These are phyloP conservation scores for Salvia rosmarinus DNA, from an alignment of 257 asterid species.

Conservation along the genomic window DNA sequence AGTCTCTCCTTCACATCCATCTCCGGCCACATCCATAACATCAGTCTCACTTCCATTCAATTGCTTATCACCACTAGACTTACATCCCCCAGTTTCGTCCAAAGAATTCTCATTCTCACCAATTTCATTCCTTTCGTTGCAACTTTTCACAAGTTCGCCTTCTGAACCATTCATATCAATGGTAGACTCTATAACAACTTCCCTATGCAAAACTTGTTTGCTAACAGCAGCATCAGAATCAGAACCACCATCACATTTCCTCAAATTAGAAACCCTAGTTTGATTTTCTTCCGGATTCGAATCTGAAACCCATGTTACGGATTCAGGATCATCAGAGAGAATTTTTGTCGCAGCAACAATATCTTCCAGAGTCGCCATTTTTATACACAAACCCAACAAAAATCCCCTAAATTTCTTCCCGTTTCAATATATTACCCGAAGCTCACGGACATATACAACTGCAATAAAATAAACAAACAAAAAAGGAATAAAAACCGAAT, in stretches of 20 bases:
- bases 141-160: not conserved
- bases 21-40: constrained; percentile 15
- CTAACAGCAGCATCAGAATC: constrained; percentile 23
- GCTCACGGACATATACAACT: constrained; percentile 27
- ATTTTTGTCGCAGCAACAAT: constrained; percentile 37
- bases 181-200: constrained; percentile 23
- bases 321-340: constrained; percentile 31
- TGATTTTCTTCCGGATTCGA: constrained; percentile 25
- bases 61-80: not conserved
- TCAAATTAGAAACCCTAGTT: constrained; percentile 22
- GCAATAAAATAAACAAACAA: constrained; percentile 10
- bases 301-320: constrained; percentile 26
- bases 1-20: constrained; percentile 8
- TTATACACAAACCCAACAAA: not conserved
- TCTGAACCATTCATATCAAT: constrained; percentile 21
- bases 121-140: not conserved
- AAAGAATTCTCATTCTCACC: constrained; percentile 24
- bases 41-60: constrained; percentile 9
- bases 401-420: constrained; percentile 21
- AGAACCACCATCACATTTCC: constrained; percentile 24
- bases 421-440: constrained; percentile 25
- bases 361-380: constrained; percentile 42
- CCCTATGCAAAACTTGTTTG: constrained; percentile 24
- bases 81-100: constrained; percentile 23
- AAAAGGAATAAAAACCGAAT: constrained; percentile 1